A percentile compares a stretch with the other conserved stretches of the same genome.
Conservation (phyloP, 179 eudicot genomes). For the Beta lomatogona region DNA sequence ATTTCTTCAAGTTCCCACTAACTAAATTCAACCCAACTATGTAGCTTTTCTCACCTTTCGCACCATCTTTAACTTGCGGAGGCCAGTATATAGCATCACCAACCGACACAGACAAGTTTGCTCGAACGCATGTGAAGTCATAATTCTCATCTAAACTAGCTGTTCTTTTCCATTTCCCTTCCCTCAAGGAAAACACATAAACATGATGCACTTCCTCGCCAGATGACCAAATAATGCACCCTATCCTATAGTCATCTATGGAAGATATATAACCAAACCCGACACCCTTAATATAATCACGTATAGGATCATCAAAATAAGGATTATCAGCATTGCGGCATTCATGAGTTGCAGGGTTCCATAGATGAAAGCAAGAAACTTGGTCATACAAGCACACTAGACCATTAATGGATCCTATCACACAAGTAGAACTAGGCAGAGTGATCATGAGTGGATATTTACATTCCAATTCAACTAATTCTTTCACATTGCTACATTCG, state of each 20-base stretch:
- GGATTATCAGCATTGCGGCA: neutral
- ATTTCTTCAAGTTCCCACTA: neutral
- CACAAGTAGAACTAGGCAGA: too few relatives aligned
- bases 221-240: neutral
- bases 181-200: neutral
- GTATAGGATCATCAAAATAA: neutral
- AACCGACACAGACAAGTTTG: neutral
- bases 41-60: neutral
- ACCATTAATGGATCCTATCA: neutral
- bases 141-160: neutral
- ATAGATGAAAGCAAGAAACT: neutral
- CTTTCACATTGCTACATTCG: too few relatives aligned
- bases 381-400: neutral
- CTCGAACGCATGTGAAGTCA: neutral
- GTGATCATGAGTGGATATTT: too few relatives aligned
- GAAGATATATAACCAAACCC: slow-evolving; percentile 15
- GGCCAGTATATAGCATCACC: neutral
- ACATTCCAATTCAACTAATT: too few relatives aligned
- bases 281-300: neutral
- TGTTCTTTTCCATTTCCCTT: neutral
- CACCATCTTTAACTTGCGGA: neutral
- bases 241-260: slow-evolving; percentile 13
- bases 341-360: slow-evolving; percentile 13
- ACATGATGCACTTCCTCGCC: neutral
- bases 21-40: neutral